Evolutionary conservation across 371 early-diverging fungal species (phyloP), one percentile per base, ranked within the genome.

Genomic region (Blastocladiella emersonii): DNA sequence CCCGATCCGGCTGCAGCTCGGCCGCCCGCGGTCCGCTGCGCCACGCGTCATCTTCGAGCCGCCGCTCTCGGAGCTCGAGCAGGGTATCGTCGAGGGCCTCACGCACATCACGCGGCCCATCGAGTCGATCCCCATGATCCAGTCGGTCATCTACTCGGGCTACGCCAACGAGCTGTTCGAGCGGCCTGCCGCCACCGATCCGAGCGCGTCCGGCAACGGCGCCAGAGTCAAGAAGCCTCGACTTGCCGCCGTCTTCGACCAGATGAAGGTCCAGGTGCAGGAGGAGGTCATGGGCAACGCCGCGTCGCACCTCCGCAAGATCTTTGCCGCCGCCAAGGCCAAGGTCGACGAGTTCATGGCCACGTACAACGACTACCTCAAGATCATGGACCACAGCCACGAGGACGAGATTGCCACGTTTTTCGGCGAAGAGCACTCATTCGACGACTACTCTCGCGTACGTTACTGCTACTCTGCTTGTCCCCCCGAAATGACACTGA

Each of bases 371-470:
- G 57, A 51, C 41, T 60, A 63, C 64, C 41, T 61, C 34, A 39
- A 72, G 13, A 71, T 72, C 56, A 67, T 70, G 17, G 66, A 56
- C 13, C 61, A 70, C 21, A 30, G 4, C 15, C 62, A 72, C 19
- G 63, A 75, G 41, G 61, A 45, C 0, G 66, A 64, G 2, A 68
- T 78, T 57, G 68, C 61, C 10, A 49, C 34, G 55, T 79, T 77
- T 53, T 74, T 81, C 34, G 32, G 44, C 7, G 63, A 67, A 41
- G 70, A 71, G 17, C 77, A 76, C 61, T 43, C 73, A 5, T 79
- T 79, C 67, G 75, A 81, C 39, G 78, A 81, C 43, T 74, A 74
- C 64, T 60, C 68, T 12, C 59, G 35, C 65, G 79, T 76, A 72
- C 45, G 59, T 17, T n/a, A 13, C 23, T 5, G 3, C 23, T 67